Evolutionary conservation across 148 eudicot genomes (phyloP), one percentile per base, ranked within the genome.

Genomic region (Cornus suecica): DNA sequence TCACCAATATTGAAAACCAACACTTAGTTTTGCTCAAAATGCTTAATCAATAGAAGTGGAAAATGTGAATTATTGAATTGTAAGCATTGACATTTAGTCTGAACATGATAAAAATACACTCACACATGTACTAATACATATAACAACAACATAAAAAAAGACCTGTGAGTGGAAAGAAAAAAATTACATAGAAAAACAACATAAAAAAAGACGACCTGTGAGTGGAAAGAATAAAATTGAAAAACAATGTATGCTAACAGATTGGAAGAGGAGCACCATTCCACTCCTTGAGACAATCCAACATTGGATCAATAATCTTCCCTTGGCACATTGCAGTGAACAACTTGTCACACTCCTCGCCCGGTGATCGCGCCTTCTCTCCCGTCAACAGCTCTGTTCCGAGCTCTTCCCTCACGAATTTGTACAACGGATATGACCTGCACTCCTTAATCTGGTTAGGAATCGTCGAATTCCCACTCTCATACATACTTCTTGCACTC

Each of bases 201-300:
- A 48, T 48, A 4, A 58, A 22, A 8, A 58, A 29, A 20, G 23
- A 66, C 30, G 20, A 66, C 7, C 8, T 32, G 7, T 27, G 2
- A 66, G 41, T 22, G n/a, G n/a, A 66, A 16, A 58, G 5, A 58
- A 58, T 20, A 1, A 25, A 25, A 58, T n/a, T 58, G 6, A 8
- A n/a, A 58, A 58, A 20, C n/a, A 11, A 58, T 6, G 8, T 58
- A 25, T 18, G 24, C 74, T 80, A 92, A 80, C 86, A 86, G 66
- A 92, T 87, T 10, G 97, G 97, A 65, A 90, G 80, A 81, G 97
- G 97, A 67, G 85, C 91, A 34, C 97, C 97, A 80, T 92, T 79
- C 97, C 97, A 92, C 27, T 77, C 88, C 88, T 87, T 77, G 10
- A 92, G 86, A 58, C 97, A 92, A 41, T 85, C 91, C 76, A 92